These are phyloP conservation scores for Gossypium thurberi DNA, from an alignment of 345 rosid species.

Conservation along the genomic window DNA sequence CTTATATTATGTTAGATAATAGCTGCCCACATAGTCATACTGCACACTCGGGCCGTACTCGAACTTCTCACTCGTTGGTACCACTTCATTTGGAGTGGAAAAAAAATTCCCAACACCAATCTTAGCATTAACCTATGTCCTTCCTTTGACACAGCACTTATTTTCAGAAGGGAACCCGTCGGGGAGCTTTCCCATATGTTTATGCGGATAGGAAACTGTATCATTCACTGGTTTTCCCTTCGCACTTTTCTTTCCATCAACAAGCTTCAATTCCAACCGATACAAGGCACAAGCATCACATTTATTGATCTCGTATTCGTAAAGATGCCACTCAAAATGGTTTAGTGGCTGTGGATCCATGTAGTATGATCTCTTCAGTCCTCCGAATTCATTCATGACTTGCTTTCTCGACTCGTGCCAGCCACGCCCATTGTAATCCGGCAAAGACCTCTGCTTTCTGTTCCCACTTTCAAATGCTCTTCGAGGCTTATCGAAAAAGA, in stretches of 20 bases:
- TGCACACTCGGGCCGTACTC: not conserved
- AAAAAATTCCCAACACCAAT: slow-evolving; percentile 29
- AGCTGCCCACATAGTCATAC: not conserved
- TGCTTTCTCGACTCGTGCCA: slow-evolving; percentile 99
- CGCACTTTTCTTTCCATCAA: slow-evolving; percentile 78
- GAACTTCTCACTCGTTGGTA: slow-evolving; percentile 39
- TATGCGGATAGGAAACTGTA: slow-evolving; percentile 84
- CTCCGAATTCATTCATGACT: slow-evolving; percentile 89
- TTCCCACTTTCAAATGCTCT: slow-evolving; percentile 98
- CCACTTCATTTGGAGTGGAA: slow-evolving; percentile 35
- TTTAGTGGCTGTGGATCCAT: slow-evolving; percentile 98
- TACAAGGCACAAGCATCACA: slow-evolving; percentile 92
- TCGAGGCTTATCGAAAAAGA: slow-evolving; percentile 95
- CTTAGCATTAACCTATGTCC: slow-evolving; percentile 53
- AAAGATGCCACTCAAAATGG: slow-evolving; percentile 95
- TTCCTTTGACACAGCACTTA: slow-evolving; percentile 66
- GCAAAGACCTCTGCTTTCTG: slow-evolving; percentile 97
- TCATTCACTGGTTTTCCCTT: slow-evolving; percentile 68
- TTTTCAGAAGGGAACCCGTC: slow-evolving; percentile 80
- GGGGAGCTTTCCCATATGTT: slow-evolving; percentile 88
- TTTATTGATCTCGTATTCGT: slow-evolving; percentile 89
- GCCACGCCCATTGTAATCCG: slow-evolving; percentile 93
- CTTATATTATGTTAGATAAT: slow-evolving; percentile 37
- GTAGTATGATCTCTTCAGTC: slow-evolving; percentile 94
- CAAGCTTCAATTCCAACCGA: slow-evolving; percentile 90